Base-by-base conservation (phyloP, 495 filamentous ascomycete species). In the Cairneyella variabilis region DNA sequence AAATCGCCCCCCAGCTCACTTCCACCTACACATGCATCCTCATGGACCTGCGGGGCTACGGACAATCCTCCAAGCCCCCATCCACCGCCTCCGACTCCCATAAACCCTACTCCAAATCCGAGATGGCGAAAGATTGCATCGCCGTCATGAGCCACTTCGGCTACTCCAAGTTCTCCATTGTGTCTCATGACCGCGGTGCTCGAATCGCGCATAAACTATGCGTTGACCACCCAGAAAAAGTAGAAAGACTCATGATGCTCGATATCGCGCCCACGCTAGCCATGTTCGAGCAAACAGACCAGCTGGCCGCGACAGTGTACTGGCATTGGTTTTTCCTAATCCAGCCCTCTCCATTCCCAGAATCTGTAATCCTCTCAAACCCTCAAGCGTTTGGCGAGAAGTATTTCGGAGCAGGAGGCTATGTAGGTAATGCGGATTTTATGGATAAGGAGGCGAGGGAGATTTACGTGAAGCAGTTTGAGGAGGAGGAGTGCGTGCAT, bases 291-390 rank as follows among this genome's bases (percentile, higher is more conserved):
- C 32, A 56, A 16, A 69, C 69, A 14, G 49, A 63, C 12, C 37
- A 55, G 27, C 32, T 36, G 0, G 68, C 72, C 25, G 69, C 71
- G 8, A 66, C 49, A 25, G 59, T 54, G 2, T 74, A 73, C 49
- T 74, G 60, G 46, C 71, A 74, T 49, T 74, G 71, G 71, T 73
- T 73, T 36, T 71, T 74, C 53, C 64, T 74, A 12, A 66, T 69
- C 22, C 71, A 74, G 48, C 38, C 42, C 0, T 27, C 51, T 0
- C 71, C 71, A 0, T 63, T 71, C 18, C 70, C 71, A 1, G 71
- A 74, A 44, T 56, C 22, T 8, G 18, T 66, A 17, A 70, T 72
- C 39, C 34, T 48, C n/a, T 36, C 34, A 1, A 56, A 57, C 42
- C 55, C 62, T 9, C 34, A 58, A 26, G 26, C 43, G 10, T 69